These are phyloP conservation scores for Suillus sp. DNA, from an alignment of 768 basidiomycete genomes.

Conservation along the genomic window DNA sequence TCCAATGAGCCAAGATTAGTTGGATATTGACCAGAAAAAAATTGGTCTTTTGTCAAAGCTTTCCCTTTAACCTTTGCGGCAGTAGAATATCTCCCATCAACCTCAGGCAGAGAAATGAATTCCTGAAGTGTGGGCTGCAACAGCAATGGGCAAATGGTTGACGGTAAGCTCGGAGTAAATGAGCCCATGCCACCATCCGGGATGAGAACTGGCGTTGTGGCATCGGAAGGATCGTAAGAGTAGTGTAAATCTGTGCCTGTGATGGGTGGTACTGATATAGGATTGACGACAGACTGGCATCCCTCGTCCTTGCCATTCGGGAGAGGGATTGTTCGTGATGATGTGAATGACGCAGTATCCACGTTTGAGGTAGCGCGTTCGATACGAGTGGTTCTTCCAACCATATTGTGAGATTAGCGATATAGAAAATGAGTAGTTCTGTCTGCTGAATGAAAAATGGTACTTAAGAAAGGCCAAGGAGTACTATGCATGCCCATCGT, in stretches of 20 bases:
- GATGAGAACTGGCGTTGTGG: conserved; percentile 3
- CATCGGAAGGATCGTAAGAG: conserved; percentile 12
- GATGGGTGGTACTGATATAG: background rate
- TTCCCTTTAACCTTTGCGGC: conserved; percentile 23
- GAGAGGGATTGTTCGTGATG: background rate
- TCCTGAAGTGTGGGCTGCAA: conserved; percentile 15
- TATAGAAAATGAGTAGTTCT: background rate
- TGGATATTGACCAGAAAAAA: background rate
- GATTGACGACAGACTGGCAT: background rate
- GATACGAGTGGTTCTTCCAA: background rate
- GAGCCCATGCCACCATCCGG: background rate
- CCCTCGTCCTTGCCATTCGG: background rate
- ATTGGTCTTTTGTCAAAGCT: background rate
- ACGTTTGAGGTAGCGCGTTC: background rate
- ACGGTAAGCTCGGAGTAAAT: conserved; percentile 16
- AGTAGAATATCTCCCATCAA: conserved; percentile 12
- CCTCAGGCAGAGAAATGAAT: background rate
- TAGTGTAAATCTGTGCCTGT: no score
- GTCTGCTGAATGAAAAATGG: background rate
- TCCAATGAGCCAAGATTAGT: background rate
- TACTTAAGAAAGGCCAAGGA: background rate
- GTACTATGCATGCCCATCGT: background rate
- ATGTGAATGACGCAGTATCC: background rate
- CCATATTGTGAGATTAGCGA: background rate
- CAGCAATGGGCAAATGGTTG: conserved; percentile 19